These are phyloP conservation scores for Asterophora lycoperdoides DNA, from an alignment of 768 basidiomycete genomes.

Conservation along the genomic window DNA sequence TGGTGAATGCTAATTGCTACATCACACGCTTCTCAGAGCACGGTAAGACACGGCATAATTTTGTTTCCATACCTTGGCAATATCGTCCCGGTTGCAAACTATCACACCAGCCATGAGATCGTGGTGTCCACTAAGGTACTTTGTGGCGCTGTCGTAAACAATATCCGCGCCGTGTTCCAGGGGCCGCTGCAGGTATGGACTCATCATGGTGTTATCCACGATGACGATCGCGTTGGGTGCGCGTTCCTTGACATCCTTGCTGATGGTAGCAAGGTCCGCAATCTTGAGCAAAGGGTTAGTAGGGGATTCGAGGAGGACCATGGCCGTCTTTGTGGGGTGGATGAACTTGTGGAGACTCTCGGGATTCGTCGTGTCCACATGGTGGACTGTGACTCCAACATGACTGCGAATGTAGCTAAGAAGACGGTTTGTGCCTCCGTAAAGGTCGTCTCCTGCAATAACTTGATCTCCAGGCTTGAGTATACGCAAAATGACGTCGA, in stretches of 20 bases:
- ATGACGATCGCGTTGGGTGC: constrained; percentile 80
- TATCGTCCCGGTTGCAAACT: constrained; percentile 85
- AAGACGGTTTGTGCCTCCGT: constrained; percentile 96
- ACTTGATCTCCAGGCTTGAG: constrained; percentile 95
- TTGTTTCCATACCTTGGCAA: constrained; percentile 62
- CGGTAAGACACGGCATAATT: background rate
- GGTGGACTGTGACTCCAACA: constrained; percentile 84
- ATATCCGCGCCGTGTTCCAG: constrained; percentile 95
- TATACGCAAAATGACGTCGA: constrained; percentile 90
- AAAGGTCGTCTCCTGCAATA: constrained; percentile 94
- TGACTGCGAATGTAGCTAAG: constrained; percentile 85
- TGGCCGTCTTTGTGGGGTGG: constrained; percentile 71
- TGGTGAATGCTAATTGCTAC: constrained; percentile 83
- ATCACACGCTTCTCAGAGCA: constrained; percentile 10
- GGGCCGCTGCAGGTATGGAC: constrained; percentile 93
- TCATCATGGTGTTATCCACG: constrained; percentile 99
- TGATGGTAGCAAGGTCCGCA: constrained; percentile 81
- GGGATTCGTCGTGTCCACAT: constrained; percentile 88
- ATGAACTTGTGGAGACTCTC: constrained; percentile 58
- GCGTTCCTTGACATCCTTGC: constrained; percentile 76
- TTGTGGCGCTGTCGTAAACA: constrained; percentile 97
- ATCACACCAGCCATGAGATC: constrained; percentile 99
- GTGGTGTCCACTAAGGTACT: constrained; percentile 97
- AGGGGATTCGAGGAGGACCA: constrained; percentile 96
- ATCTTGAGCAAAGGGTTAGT: constrained; percentile 98